Base-by-base conservation (phyloP, 1,284 basidiomycete species). In the Pterulicium gracile region DNA sequence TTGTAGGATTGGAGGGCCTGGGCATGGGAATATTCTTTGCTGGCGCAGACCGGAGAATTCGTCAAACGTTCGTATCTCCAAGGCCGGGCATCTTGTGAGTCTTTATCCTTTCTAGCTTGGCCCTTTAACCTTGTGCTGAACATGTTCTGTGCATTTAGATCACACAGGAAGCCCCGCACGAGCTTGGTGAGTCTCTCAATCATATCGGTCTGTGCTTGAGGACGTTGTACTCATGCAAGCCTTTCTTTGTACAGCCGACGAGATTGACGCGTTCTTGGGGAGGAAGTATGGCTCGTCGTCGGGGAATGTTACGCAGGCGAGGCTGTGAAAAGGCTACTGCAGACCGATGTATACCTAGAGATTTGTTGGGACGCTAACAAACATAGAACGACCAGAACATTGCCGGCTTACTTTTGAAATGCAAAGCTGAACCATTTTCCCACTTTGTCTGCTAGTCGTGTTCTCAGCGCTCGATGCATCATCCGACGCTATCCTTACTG, bases 31-130 rank as follows among this genome's bases (percentile, higher is more conserved):
- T 45, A 61, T 70, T 44, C 61, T 69, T 19, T 77, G 80, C 7
- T 83, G 80, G 79, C 59, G 74, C n/a, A 61, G 83, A 24, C 69
- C 73, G 1, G 64, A 52, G 44, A 83, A 85, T 53, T 56, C 77
- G 22, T 71, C 70, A 10, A 83, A 87, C 56, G 59, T 75, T 1
- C 59, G 70, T n/a, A 69, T 86, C 45, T 52, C 60, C 7, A 65
- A 57, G 32, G 70, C 75, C 23, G 75, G 78, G 0, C 83, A 86
- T 68, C 59, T 86, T 51, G 78, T 81, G 50, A 43, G 71, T 59
- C 40, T 27, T 45, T 7, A 17, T n/a, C n/a, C n/a, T n/a, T 43
- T 14, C 5, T 19, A 13, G 41, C 45, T 19, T 24, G 24, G 22
- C 17, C 24, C 17, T 2, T 21, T 19, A n/a, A n/a, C 17, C 20